These are phyloP conservation scores for Dactylis glomerata DNA, from an alignment of 176 grass and related monocot genomes.

Conservation along the genomic window DNA sequence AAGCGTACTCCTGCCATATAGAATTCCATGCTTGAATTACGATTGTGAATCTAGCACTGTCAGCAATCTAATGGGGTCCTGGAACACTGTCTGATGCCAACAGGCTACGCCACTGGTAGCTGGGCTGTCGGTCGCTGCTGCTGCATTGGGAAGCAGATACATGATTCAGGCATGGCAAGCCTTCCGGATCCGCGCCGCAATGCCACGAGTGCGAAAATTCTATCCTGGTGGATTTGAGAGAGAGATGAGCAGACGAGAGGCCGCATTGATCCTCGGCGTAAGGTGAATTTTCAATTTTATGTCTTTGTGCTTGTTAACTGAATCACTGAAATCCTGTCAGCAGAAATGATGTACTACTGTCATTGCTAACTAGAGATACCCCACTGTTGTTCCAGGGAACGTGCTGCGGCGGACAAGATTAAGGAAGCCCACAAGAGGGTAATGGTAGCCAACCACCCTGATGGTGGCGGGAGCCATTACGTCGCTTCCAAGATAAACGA, in stretches of 20 bases:
- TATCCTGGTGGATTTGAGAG: slow-evolving; percentile 87
- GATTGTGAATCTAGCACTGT: not conserved
- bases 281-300: slow-evolving; percentile 45
- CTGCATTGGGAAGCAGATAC: slow-evolving; percentile 60
- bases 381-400: slow-evolving; percentile 49
- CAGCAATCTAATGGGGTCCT: not conserved
- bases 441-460: slow-evolving; percentile 90
- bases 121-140: slow-evolving; percentile 67
- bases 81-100: slow-evolving; percentile 8
- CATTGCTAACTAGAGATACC: slow-evolving; percentile 2
- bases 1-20: not conserved
- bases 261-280: slow-evolving; percentile 78
- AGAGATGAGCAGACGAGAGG: slow-evolving; percentile 78
- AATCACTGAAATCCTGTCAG: not conserved
- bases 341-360: not conserved
- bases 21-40: not conserved
- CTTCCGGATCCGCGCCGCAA: slow-evolving; percentile 42
- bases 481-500: slow-evolving; percentile 80
- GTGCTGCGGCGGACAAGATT: slow-evolving; percentile 65
- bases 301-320: not conserved
- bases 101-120: slow-evolving; percentile 69
- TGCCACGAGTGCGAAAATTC: slow-evolving; percentile 56
- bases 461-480: slow-evolving; percentile 91
- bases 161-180: slow-evolving; percentile 75
- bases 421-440: slow-evolving; percentile 90